Evolutionary conservation across 192 early-diverging fungal species (phyloP).

Genomic region (Bifiguratus adelaidae): DNA sequence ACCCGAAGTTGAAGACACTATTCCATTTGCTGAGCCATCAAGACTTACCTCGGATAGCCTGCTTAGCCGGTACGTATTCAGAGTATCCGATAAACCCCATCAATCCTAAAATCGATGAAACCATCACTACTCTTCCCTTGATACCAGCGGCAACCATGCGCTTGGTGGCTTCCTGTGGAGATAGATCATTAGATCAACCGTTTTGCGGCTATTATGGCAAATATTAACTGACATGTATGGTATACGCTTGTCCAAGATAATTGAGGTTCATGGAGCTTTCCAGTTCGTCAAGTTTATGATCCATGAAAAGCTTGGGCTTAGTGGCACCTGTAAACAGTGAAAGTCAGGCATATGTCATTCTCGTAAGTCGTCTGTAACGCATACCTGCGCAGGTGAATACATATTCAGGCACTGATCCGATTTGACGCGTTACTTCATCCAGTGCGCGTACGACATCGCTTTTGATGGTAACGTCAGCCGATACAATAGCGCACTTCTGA

Average conservation of each 20-base stretch:
- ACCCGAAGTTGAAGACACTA: background rate
- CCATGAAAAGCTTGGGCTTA: constrained; percentile 54
- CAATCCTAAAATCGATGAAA: constrained; percentile 56
- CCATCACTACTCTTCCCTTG: constrained; percentile 56
- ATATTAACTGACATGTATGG: constrained; percentile 40
- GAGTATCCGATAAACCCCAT: constrained; percentile 58
- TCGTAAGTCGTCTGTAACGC: constrained; percentile 4
- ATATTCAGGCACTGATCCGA: constrained; percentile 38
- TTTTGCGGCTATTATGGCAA: background rate
- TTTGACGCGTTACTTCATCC: constrained; percentile 36
- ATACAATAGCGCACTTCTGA: constrained; percentile 39
- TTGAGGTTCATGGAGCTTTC: constrained; percentile 49
- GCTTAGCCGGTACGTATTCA: constrained; percentile 61
- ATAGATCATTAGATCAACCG: background rate
- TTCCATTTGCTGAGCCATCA: background rate
- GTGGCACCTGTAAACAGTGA: constrained; percentile 17
- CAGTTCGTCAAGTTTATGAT: constrained; percentile 44
- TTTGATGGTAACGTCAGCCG: constrained; percentile 49
- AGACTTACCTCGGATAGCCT: constrained; percentile 43
- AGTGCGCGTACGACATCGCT: constrained; percentile 41
- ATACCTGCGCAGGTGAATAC: constrained; percentile 47
- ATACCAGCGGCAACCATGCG: constrained; percentile 46
- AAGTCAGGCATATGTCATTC: constrained; percentile 4
- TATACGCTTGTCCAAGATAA: constrained; percentile 53
- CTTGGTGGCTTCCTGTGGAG: constrained; percentile 34